Conservation (phyloP, 306 rosid genomes). For the Sicyos baderoa region DNA sequence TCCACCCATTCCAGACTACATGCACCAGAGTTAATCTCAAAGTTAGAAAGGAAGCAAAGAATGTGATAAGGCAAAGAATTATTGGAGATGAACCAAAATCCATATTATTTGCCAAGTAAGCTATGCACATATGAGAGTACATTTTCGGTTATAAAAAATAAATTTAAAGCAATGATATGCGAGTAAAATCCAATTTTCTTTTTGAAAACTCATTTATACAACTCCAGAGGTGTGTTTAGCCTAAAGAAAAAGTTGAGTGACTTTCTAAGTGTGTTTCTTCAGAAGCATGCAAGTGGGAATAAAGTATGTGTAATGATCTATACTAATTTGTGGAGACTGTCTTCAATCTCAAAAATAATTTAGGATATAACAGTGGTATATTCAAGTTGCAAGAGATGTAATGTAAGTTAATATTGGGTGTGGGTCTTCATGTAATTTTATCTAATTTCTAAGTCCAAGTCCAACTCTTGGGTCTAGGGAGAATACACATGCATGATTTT, state of each 20-base stretch:
- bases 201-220: not conserved
- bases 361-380: not conserved
- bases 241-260: not conserved
- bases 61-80: not conserved
- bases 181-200: not conserved
- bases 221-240: not conserved
- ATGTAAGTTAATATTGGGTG: not conserved
- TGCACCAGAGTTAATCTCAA: constrained; percentile 16
- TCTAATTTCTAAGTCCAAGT: not conserved
- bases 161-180: not conserved
- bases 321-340: not conserved
- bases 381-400: not conserved
- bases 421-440: not conserved
- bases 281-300: not conserved
- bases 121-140: not conserved
- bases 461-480: not conserved
- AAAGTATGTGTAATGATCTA: not conserved
- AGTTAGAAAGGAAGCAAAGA: constrained; percentile 16
- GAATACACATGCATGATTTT: not conserved
- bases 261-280: not conserved
- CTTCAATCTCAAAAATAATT: no score
- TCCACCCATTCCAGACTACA: constrained; percentile 99
- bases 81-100: constrained; percentile 12
- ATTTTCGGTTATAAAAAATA: not conserved
- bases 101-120: not conserved